Percentiles rank a stretch among this genome's conserved stretches.
Conservation (phyloP, 2,329 filamentous ascomycete genomes). For the Nigrospora oryzae region DNA sequence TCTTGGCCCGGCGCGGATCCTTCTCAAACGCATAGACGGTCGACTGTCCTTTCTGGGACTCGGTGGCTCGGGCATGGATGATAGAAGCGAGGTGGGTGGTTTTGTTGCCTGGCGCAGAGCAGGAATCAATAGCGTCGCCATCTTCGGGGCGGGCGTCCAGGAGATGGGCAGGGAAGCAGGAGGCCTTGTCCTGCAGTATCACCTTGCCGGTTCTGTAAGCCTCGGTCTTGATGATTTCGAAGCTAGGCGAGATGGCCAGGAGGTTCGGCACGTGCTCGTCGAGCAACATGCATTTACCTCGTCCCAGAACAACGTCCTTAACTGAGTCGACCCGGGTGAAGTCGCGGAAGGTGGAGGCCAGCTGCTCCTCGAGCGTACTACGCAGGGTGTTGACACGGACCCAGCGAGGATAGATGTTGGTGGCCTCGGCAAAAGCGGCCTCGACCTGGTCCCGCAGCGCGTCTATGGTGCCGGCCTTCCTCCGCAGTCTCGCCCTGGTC, state of each 20-base stretch:
- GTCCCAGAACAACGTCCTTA: constrained; percentile 39
- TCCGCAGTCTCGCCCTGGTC: constrained; percentile 66
- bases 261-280: constrained; percentile 79
- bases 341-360: constrained; percentile 63
- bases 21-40: constrained; percentile 75
- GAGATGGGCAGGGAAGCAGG: constrained; percentile 90
- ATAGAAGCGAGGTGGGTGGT: constrained; percentile 88
- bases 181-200: constrained; percentile 93
- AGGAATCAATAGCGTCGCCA: constrained; percentile 83
- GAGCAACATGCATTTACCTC: constrained; percentile 51
- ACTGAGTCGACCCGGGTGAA: constrained; percentile 52
- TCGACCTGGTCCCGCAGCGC: constrained; percentile 54
- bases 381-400: constrained; percentile 77
- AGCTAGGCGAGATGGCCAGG: constrained; percentile 64
- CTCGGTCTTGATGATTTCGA: constrained; percentile 62
- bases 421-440: constrained; percentile 37
- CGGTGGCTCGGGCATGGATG: constrained; percentile 35
- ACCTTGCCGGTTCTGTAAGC: constrained; percentile 72
- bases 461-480: constrained; percentile 60
- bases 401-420: constrained; percentile 71
- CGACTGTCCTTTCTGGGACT: constrained; percentile 19
- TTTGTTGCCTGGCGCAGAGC: constrained; percentile 93
- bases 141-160: constrained; percentile 59
- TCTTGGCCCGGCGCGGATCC: constrained; percentile 61
- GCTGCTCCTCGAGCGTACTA: constrained; percentile 60